Evolutionary conservation across 2,329 filamentous ascomycete genomes (phyloP), one percentile per base, ranked within the genome.

Genomic region (Microdochium paspali): DNA sequence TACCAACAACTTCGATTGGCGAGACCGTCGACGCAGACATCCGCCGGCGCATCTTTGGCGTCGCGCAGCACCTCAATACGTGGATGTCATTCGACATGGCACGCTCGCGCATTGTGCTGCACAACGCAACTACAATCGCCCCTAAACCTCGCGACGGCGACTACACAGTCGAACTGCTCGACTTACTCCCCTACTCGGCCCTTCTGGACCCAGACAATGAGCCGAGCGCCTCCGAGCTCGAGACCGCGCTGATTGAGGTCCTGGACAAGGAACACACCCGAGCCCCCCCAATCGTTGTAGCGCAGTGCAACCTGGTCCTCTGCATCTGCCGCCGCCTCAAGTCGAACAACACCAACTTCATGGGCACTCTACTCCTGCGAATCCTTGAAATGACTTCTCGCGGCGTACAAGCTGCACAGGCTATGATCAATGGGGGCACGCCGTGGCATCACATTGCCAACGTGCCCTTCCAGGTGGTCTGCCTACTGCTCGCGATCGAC

Each of bases 381-480:
- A 67, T 80, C 10, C 66, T 80, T 3, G 60, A 60, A 0, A 61
- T 80, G 3, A 66, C 69, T 0, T 63, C 66, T 3, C 61, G 58
- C 21, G 74, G 70, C 0, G 66, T 80, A 10, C 61, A 65, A 21
- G 72, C 73, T 0, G 73, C 76, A 0, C 65, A 68, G 5, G 59
- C 58, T 5, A 70, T 79, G 56, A 61, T 74, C 1, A 62, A 66
- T 2, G 58, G 61, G 10, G 63, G 65, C 12, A 64, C 66, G 2
- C 76, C 77, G 0, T 82, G 77, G 77, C 78, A 80, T 53, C 77
- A 81, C 49, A 70, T 77, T 43, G 75, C 74, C 24, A 80, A 81
- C 44, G 73, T 80, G 0, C 77, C 77, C 0, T 81, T 81, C 50
- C 77, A 80, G 46, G 69, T 77, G 0, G 67, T 80, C 25, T 80